A percentile compares a stretch with the other conserved stretches of the same genome.
Evolutionary conservation across 2,329 filamentous ascomycete genomes (phyloP).

Genomic region (Clarireedia monteithiana): DNA sequence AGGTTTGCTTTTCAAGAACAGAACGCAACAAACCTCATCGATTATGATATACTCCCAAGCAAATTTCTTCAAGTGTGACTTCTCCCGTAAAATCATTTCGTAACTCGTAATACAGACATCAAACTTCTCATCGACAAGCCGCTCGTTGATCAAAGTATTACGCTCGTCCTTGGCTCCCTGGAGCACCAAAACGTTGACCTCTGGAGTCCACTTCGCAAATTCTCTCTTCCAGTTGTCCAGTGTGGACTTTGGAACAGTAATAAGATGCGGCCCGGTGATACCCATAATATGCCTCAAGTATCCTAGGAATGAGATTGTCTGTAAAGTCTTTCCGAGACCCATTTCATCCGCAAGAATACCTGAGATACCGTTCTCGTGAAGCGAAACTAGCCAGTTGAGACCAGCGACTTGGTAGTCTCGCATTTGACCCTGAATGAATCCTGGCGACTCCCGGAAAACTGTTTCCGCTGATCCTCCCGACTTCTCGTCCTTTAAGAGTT

Average conservation of each 20-base stretch:
- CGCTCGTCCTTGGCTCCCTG: constrained; percentile 95
- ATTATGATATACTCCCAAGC: constrained; percentile 99
- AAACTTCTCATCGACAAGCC: constrained; percentile 88
- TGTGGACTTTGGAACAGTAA: constrained; percentile 92
- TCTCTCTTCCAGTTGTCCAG: constrained; percentile 98
- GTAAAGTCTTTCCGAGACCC: constrained; percentile 94
- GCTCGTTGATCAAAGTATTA: constrained; percentile 77
- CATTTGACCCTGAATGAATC: constrained; percentile 81
- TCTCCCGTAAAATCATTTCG: constrained; percentile 96
- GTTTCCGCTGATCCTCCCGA: constrained; percentile 78
- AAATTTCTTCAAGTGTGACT: constrained; percentile 91
- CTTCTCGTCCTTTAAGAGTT: constrained; percentile 80
- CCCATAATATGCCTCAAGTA: constrained; percentile 87
- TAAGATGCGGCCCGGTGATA: constrained; percentile 83
- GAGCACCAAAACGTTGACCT: constrained; percentile 87
- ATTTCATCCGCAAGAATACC: constrained; percentile 98
- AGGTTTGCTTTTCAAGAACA: background rate
- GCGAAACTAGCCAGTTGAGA: constrained; percentile 93
- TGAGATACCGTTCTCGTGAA: constrained; percentile 98
- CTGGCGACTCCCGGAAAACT: constrained; percentile 86
- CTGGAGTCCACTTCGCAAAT: constrained; percentile 88
- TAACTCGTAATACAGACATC: constrained; percentile 98
- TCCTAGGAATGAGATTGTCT: constrained; percentile 94
- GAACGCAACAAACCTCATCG: constrained; percentile 54
- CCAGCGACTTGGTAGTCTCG: constrained; percentile 94